These are phyloP conservation scores for Persicaria tinctoria DNA, from an alignment of 148 eudicot species.

Conservation along the genomic window DNA sequence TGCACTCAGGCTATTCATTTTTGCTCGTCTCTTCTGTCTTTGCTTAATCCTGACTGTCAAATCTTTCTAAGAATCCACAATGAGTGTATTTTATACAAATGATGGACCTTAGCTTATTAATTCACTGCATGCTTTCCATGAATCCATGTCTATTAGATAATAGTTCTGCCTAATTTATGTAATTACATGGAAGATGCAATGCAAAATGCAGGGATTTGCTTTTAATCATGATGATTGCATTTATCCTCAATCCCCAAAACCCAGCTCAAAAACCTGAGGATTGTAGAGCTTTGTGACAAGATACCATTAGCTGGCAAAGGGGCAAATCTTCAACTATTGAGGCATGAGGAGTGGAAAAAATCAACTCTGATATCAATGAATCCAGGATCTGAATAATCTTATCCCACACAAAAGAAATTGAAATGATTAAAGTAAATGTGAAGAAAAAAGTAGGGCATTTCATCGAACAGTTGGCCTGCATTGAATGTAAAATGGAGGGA, in stretches of 20 bases:
- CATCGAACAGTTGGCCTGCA: background rate
- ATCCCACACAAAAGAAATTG: background rate
- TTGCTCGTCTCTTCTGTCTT: background rate
- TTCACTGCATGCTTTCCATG: background rate
- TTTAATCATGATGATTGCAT: background rate
- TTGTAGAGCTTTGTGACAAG: background rate
- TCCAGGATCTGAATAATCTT: background rate
- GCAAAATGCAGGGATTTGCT: background rate
- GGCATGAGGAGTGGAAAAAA: background rate
- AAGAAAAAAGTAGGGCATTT: background rate
- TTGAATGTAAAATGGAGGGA: background rate
- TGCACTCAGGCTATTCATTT: background rate
- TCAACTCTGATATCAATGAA: background rate
- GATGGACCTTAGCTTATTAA: background rate
- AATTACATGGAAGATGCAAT: no score
- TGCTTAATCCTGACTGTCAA: background rate
- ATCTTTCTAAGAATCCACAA: background rate
- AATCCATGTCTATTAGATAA: background rate
- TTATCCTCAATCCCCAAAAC: background rate
- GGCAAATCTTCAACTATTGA: background rate
- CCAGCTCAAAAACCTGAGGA: background rate
- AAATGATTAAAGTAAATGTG: background rate
- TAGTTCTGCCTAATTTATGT: background rate
- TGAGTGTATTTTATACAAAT: background rate
- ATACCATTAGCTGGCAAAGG: background rate